Conservation (phyloP, 768 basidiomycete species). For the Clathrus columnatus region DNA sequence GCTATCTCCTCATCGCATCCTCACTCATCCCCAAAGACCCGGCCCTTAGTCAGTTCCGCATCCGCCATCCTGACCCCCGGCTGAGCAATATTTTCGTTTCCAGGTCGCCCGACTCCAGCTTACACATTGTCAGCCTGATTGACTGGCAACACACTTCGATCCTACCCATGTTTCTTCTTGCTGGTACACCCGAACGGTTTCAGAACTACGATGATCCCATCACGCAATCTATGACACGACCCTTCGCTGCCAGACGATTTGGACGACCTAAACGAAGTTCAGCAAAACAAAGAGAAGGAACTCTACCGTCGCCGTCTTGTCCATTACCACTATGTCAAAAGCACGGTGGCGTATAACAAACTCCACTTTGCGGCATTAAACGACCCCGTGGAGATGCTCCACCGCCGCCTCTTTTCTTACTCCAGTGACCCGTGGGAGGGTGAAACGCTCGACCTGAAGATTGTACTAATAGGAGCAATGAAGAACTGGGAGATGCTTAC, state of each 20-base stretch:
- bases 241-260: slow-evolving; percentile 37
- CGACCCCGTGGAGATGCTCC: slow-evolving; percentile 29
- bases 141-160: slow-evolving; percentile 52
- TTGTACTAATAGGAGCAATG: slow-evolving; percentile 35
- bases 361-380: slow-evolving; percentile 32
- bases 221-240: slow-evolving; percentile 30
- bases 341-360: slow-evolving; percentile 37
- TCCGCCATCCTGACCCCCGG: slow-evolving; percentile 38
- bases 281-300: slow-evolving; percentile 25
- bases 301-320: slow-evolving; percentile 39
- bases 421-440: slow-evolving; percentile 43
- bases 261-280: slow-evolving; percentile 31
- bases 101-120: slow-evolving; percentile 35
- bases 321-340: slow-evolving; percentile 40
- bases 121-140: slow-evolving; percentile 33
- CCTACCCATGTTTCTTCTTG: slow-evolving; percentile 43
- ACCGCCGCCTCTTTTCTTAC: slow-evolving; percentile 33
- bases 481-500: slow-evolving; percentile 35
- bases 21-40: slow-evolving; percentile 36
- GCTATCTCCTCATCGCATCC: slow-evolving; percentile 39
- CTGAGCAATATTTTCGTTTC: slow-evolving; percentile 41
- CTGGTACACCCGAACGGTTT: slow-evolving; percentile 33
- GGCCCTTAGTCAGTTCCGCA: slow-evolving; percentile 33
- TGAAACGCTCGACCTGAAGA: slow-evolving; percentile 39
- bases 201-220: slow-evolving; percentile 39